Base-by-base conservation (phyloP, 495 filamentous ascomycete genomes). In the Aspergillus carlsbadensis region DNA sequence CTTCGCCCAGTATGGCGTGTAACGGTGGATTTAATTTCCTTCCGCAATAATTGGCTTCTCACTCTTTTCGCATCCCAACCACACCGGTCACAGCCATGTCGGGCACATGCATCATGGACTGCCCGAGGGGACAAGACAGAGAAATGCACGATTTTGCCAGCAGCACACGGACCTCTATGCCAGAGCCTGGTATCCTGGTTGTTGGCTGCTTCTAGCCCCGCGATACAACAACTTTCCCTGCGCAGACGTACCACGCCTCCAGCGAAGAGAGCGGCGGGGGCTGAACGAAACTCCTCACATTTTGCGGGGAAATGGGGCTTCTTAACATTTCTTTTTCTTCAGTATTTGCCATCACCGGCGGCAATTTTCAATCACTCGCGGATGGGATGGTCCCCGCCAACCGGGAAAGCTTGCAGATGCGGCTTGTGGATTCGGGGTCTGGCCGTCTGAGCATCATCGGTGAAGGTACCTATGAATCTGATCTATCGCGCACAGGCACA, bases 281-380 rank as follows among this genome's bases (percentile, higher is more conserved):
- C 44, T 7, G 33, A 51, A 24, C 41, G 36, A 47, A 44, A 44
- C 47, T 50, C 47, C 52, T 60, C 52, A 17, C 58, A 47, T 42
- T 45, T 56, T 60, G 58, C 58, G 58, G 58, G 58, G 58, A 60
- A 52, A 48, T 29, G 21, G 40, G 40, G 40, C 6, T 49, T 10
- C 26, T 52, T 56, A 52, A 42, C 42, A 39, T 60, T 56, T 50
- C 45, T 60, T 55, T 60, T 60, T 41, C 22, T 42, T 20, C 3
- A 3, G 10, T n/a, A 3, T 42, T 49, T 52, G 14, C 34, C 42
- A 13, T 24, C n/a, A n/a, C 34, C 17, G 13, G 41, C 5, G 21
- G 17, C 48, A 35, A 18, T 17, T 35, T 15, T 20, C 21, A 56
- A 34, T 41, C 1, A 34, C 35, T 41, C 31, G 48, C 20, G 33